Percentiles rank a stretch among this genome's conserved stretches.
Evolutionary conservation across 495 filamentous ascomycete species (phyloP).

Genomic region (Talaromyces liani): DNA sequence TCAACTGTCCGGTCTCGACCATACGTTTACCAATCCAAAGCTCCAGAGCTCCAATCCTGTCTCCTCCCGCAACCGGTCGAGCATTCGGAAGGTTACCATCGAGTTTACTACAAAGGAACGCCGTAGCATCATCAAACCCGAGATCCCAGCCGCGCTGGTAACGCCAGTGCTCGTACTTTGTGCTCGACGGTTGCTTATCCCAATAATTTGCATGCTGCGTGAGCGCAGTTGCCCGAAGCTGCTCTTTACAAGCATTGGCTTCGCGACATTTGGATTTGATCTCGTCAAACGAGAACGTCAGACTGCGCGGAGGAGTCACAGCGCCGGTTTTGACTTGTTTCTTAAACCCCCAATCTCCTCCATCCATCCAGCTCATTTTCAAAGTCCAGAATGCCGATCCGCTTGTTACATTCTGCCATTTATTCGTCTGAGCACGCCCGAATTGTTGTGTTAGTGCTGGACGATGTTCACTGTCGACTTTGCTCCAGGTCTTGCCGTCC

Average conservation of each 20-base stretch:
- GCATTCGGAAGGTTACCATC: conserved; percentile 12
- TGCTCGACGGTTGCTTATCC: conserved; percentile 29
- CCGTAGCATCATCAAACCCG: conserved; percentile 41
- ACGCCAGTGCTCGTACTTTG: conserved; percentile 39
- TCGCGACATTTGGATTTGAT: conserved; percentile 18
- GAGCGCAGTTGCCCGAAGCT: conserved; percentile 20
- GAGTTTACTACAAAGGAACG: conserved; percentile 34
- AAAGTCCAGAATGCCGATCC: conserved; percentile 48
- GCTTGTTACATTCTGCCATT: conserved; percentile 34
- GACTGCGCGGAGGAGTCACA: conserved; percentile 26
- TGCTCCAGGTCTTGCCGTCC: conserved; percentile 34
- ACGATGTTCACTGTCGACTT: conserved; percentile 18
- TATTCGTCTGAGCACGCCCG: conserved; percentile 34
- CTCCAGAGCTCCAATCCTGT: conserved; percentile 46
- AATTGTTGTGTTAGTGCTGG: conserved; percentile 32
- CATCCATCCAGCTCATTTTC: conserved; percentile 48
- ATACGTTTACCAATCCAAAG: conserved; percentile 48
- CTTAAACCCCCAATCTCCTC: conserved; percentile 48
- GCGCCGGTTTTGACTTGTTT: conserved; percentile 33
- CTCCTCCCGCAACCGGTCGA: conserved; percentile 13
- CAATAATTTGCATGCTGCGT: conserved; percentile 35
- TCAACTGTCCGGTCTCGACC: conserved; percentile 29
- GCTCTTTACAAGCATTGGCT: conserved; percentile 23
- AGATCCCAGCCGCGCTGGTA: conserved; percentile 46
- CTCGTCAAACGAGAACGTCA: conserved; percentile 23